phyloP scores from a whole-genome alignment of 2,329 filamentous ascomycete genomes.

The Camillea tinctor region DNA sequence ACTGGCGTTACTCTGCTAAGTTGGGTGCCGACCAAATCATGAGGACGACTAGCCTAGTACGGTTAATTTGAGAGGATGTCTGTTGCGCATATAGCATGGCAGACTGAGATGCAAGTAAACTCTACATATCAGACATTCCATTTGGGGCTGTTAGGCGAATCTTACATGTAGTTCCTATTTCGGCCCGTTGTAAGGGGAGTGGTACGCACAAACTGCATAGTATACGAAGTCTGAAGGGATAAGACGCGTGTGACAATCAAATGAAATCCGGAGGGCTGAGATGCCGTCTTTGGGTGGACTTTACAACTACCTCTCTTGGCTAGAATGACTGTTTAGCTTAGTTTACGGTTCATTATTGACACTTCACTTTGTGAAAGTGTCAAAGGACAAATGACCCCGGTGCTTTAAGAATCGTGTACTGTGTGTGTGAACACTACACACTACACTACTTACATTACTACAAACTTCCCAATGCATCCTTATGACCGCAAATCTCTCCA shows the following conservation, averaged over 20 bases:
- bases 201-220: not conserved
- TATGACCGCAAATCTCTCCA: not conserved
- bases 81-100: not conserved
- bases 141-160: not conserved
- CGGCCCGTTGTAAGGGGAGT: not conserved
- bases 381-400: no score
- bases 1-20: not conserved
- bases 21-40: not conserved
- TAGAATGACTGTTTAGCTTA: not conserved
- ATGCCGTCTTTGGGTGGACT: not conserved
- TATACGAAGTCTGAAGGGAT: no score
- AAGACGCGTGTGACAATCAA: no score
- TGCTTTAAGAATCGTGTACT: not conserved
- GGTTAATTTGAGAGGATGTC: not conserved
- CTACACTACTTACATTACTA: no score
- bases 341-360: not conserved
- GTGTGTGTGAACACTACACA: no score
- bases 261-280: not conserved
- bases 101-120: not conserved
- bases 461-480: not conserved
- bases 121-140: not conserved
- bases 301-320: not conserved
- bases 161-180: not conserved
- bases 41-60: not conserved
- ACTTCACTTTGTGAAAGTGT: no score